Base-by-base conservation (phyloP, 225 moss, liverwort and hornwort species). In the Polytrichum formosum region DNA sequence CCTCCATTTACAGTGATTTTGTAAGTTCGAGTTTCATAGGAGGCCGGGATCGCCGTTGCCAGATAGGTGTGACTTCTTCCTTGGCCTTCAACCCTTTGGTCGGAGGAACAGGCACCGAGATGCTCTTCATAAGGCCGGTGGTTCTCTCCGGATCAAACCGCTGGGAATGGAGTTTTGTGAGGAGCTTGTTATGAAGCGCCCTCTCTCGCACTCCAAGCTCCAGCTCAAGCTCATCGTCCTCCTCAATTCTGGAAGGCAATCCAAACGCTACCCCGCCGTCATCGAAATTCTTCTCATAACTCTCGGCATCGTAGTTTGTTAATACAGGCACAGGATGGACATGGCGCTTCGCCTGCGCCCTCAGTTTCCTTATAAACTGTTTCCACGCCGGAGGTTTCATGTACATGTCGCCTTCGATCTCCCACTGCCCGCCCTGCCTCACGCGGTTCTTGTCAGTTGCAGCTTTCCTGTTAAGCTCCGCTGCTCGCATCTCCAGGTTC, bases 371-470 rank as follows among this genome's bases (percentile, higher is more conserved):
- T 4, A 84, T 26, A 27, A 81, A 69, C 79, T 81, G 81, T 66
- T 87, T 87, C 87, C 87, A 87, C 10, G 83, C 87, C 46, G 87
- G 83, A 7, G 87, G 83, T 35, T 84, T 79, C 26, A 78, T 37
- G 64, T 68, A 83, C 23, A 81, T 77, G n/a, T 83, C 80, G 8
- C 72, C 72, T 19, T 87, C 83, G 70, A 81, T 54, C 21, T 79
- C 63, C 85, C 79, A 82, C 23, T 78, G 73, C 1, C 80, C 77
- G 0, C 70, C 79, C 55, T 68, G 72, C 56, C 63, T 23, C 70
- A 74, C 73, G 29, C 80, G 80, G 17, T 74, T 63, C 69, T 70
- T 66, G 26, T 55, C 74, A 16, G 77, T 85, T 35, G 82, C 82
- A 3, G 76, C 76, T 9, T 67, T 76, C 28, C 6, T 76, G 30